These are phyloP conservation scores for Penicillium paxilli DNA, from an alignment of 495 filamentous ascomycete genomes.

Conservation along the genomic window DNA sequence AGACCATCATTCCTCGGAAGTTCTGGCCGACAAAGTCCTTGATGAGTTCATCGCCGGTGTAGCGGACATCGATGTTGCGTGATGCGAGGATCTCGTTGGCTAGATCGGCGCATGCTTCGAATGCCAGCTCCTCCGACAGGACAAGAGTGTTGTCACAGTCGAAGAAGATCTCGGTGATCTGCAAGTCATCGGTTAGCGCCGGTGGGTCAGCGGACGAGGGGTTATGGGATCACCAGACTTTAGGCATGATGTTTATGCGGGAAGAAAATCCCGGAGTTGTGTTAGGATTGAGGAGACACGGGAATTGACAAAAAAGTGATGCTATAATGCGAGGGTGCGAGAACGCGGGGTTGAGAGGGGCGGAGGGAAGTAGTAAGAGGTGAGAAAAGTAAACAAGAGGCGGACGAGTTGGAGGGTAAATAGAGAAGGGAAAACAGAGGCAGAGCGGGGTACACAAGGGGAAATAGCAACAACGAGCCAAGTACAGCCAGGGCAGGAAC, in stretches of 20 bases:
- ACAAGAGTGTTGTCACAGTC: conserved; percentile 99
- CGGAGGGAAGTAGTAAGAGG: not conserved
- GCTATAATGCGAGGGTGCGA: not conserved
- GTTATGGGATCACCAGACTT: conserved; percentile 29
- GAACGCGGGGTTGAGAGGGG: not conserved
- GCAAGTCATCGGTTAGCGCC: conserved; percentile 21
- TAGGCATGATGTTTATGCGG: conserved; percentile 40
- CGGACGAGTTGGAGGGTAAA: not conserved
- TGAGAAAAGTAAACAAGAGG: not conserved
- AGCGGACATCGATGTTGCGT: conserved; percentile 65
- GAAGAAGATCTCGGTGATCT: conserved; percentile 84
- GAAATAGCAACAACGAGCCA: not conserved
- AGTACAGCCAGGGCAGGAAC: not conserved
- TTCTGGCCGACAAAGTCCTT: conserved; percentile 92
- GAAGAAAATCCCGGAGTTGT: conserved; percentile 6
- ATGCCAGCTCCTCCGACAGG: conserved; percentile 88
- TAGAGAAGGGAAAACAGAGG: not conserved
- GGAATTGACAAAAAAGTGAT: not conserved
- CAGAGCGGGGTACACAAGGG: not conserved
- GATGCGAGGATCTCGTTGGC: conserved; percentile 84
- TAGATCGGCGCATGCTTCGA: conserved; percentile 90
- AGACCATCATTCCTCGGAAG: conserved; percentile 87
- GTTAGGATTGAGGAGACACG: not conserved
- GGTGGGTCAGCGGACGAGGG: conserved; percentile 7
- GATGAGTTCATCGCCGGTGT: conserved; percentile 78